Conservation (phyloP, 768 basidiomycete genomes). For the Suillus brevipes region DNA sequence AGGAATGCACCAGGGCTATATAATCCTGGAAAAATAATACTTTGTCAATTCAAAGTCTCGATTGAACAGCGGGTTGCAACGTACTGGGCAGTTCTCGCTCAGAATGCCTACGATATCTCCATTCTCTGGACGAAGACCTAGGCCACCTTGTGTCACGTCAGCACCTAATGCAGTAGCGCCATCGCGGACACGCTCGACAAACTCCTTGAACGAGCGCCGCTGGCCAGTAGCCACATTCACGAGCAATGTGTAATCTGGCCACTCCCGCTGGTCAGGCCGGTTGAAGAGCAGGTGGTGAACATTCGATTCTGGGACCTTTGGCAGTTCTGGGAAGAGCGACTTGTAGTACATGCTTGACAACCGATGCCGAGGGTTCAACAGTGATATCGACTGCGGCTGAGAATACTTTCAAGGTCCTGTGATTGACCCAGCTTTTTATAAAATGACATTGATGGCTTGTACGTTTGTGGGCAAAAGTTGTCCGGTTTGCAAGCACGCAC, state of each 20-base stretch:
- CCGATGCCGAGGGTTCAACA: neutral
- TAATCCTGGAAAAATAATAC: conserved; percentile 41
- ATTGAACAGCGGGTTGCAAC: conserved; percentile 20
- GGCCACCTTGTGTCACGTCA: conserved; percentile 51
- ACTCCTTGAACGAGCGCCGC: conserved; percentile 46
- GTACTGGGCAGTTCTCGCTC: conserved; percentile 64
- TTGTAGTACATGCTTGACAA: conserved; percentile 48
- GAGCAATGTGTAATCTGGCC: conserved; percentile 56
- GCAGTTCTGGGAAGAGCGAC: conserved; percentile 56
- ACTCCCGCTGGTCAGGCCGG: conserved; percentile 52
- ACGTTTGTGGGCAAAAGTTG: neutral
- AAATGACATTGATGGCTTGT: neutral
- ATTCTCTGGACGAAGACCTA: conserved; percentile 48
- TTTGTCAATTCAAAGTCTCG: too few relatives aligned
- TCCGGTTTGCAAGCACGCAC: neutral
- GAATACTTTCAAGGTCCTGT: neutral
- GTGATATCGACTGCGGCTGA: neutral
- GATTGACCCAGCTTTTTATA: neutral
- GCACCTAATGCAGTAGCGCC: conserved; percentile 57
- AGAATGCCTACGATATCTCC: conserved; percentile 71
- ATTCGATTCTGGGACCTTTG: conserved; percentile 52
- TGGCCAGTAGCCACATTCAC: conserved; percentile 57
- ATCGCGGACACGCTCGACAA: conserved; percentile 50
- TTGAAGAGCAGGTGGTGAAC: conserved; percentile 54
- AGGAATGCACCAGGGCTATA: conserved; percentile 41